Evolutionary conservation across 768 basidiomycete genomes (phyloP).

Genomic region (Neoboletus subvelutipes): DNA sequence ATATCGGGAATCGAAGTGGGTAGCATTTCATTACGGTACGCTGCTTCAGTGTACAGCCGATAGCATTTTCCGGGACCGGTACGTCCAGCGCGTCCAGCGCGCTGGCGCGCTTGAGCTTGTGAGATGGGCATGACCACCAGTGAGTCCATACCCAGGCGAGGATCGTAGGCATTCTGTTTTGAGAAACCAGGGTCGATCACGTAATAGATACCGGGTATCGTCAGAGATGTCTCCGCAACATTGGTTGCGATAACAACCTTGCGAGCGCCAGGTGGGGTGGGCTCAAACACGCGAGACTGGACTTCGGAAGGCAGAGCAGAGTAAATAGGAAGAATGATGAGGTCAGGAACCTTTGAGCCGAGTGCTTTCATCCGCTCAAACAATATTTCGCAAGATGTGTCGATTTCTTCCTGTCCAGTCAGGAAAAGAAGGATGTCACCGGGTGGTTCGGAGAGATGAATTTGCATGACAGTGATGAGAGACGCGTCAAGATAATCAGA

Average conservation of each 20-base stretch:
- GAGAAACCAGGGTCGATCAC: slow-evolving; percentile 98
- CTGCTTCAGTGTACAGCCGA: slow-evolving; percentile 95
- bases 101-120: slow-evolving; percentile 95
- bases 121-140: slow-evolving; percentile 98
- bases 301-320: slow-evolving; percentile 98
- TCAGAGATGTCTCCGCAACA: slow-evolving; percentile 97
- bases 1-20: slow-evolving; percentile 98
- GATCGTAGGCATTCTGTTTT: slow-evolving; percentile 99
- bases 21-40: slow-evolving; percentile 98
- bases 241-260: slow-evolving; percentile 99
- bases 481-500: slow-evolving; percentile 96
- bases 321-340: slow-evolving; percentile 96
- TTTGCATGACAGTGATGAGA: slow-evolving; percentile 99
- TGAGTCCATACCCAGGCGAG: slow-evolving; percentile 97
- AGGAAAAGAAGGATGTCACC: slow-evolving; percentile 97
- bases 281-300: slow-evolving; percentile 96
- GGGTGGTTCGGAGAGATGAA: slow-evolving; percentile 96
- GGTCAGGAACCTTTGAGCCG: slow-evolving; percentile 97
- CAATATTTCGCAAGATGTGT: slow-evolving; percentile 94
- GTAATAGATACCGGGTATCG: slow-evolving; percentile 98
- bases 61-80: slow-evolving; percentile 99
- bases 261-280: slow-evolving; percentile 95
- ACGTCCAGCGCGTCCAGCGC: slow-evolving; percentile 93
- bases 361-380: slow-evolving; percentile 99
- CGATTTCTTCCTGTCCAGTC: slow-evolving; percentile 98